Percentiles rank a stretch among this genome's conserved stretches.
Evolutionary conservation across 495 filamentous ascomycete species (phyloP).

Genomic region (Acidomyces sp.): DNA sequence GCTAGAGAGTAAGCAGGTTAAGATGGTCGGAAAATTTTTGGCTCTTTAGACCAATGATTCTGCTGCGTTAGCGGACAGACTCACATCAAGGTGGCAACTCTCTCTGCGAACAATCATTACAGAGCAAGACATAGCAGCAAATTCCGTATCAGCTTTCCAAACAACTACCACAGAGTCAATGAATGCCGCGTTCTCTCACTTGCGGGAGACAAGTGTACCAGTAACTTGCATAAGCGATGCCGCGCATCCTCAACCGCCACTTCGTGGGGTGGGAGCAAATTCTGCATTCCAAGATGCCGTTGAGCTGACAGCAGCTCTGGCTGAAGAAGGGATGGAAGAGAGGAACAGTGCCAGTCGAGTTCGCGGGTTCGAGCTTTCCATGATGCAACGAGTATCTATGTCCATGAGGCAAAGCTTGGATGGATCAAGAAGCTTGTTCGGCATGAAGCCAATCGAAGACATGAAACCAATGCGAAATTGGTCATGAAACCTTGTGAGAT

Average conservation of each 20-base stretch:
- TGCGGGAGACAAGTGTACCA: not conserved
- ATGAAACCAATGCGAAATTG: no score
- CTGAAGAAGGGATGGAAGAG: not conserved
- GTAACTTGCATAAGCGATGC: not conserved
- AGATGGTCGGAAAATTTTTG: not conserved
- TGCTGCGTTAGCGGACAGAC: not conserved
- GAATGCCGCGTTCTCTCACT: not conserved
- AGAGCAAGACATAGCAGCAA: not conserved
- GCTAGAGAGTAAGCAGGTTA: not conserved
- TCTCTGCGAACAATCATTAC: not conserved
- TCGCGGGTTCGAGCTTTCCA: not conserved
- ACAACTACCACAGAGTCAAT: not conserved
- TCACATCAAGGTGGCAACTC: not conserved
- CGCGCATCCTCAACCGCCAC: not conserved
- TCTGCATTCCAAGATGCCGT: not conserved
- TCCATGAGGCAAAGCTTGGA: not conserved
- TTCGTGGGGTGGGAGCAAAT: not conserved
- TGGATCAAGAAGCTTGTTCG: not conserved
- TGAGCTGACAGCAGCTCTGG: not conserved
- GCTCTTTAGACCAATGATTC: not conserved
- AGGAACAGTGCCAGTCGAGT: not conserved
- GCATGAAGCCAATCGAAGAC: not conserved
- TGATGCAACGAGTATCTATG: not conserved
- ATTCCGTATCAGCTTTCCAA: not conserved
- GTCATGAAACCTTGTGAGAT: no score